Conservation (phyloP, 345 rosid genomes). For the Clarkia xantiana region DNA sequence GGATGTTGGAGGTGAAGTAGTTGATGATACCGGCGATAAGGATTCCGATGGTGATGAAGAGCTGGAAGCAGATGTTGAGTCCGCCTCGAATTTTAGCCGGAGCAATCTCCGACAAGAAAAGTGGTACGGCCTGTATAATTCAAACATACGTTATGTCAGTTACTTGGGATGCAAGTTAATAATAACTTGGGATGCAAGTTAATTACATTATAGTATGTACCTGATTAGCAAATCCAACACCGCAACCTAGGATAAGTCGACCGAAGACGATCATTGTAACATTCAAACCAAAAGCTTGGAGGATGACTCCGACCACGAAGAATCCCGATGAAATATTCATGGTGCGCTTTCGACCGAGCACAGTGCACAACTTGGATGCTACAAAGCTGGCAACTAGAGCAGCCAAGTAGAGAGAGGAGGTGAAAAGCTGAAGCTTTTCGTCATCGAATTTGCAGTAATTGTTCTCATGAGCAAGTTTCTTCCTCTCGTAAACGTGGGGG, state of each 20-base stretch:
- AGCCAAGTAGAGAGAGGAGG: conserved; percentile 56
- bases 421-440: conserved; percentile 51
- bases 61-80: conserved; percentile 49
- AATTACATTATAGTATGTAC: too few relatives aligned
- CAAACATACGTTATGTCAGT: too few relatives aligned
- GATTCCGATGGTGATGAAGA: conserved; percentile 55
- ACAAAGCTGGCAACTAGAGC: conserved; percentile 49
- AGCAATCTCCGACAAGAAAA: conserved; percentile 39
- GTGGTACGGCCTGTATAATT: conserved; percentile 47
- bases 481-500: conserved; percentile 39
- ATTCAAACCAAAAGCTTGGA: conserved; percentile 29
- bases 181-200: too few relatives aligned
- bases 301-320: conserved; percentile 41
- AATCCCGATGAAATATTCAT: conserved; percentile 58
- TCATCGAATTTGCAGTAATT: conserved; percentile 70
- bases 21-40: conserved; percentile 45
- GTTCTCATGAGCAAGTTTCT: conserved; percentile 36
- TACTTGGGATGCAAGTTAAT: too few relatives aligned
- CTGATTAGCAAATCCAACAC: conserved; percentile 69
- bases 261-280: conserved; percentile 45
- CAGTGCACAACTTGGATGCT: conserved; percentile 36
- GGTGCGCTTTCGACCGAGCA: conserved; percentile 50
- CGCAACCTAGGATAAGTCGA: conserved; percentile 45
- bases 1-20: conserved; percentile 16
- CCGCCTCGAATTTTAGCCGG: conserved; percentile 28